Evolutionary conservation across 805 yeast genomes (phyloP).

Genomic region (Pichia phayaonensis): DNA sequence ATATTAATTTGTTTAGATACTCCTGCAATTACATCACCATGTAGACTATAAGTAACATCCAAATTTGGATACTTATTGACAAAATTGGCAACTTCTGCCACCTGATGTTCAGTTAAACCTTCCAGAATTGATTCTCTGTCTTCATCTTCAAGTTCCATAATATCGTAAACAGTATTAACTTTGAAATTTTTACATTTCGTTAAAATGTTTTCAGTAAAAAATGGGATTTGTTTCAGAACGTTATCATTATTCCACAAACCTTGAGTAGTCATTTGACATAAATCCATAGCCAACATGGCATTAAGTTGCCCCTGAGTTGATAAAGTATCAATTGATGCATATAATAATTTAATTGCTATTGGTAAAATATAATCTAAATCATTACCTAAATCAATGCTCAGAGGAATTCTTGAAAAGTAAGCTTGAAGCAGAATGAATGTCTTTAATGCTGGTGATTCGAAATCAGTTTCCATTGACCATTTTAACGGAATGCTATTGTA

Average conservation of each 20-base stretch:
- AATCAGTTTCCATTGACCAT: slow-evolving; percentile 23
- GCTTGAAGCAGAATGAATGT: slow-evolving; percentile 74
- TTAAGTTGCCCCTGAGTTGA: slow-evolving; percentile 75
- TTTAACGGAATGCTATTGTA: slow-evolving; percentile 61
- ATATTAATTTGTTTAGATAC: slow-evolving; percentile 43
- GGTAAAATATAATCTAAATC: slow-evolving; percentile 52
- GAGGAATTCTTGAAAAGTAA: slow-evolving; percentile 57
- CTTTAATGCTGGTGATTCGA: slow-evolving; percentile 55
- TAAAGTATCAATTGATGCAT: slow-evolving; percentile 66
- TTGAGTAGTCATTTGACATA: slow-evolving; percentile 82
- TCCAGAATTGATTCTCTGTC: slow-evolving; percentile 56
- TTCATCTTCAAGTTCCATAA: slow-evolving; percentile 62
- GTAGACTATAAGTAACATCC: slow-evolving; percentile 54
- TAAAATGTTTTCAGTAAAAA: slow-evolving; percentile 42
- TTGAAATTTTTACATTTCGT: slow-evolving; percentile 44
- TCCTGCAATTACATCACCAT: slow-evolving; percentile 32
- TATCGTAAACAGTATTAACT: slow-evolving; percentile 70
- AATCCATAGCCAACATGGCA: slow-evolving; percentile 77
- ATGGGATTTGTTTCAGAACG: slow-evolving; percentile 78
- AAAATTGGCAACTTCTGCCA: slow-evolving; percentile 72
- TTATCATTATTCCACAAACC: slow-evolving; percentile 77
- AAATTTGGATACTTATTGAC: slow-evolving; percentile 86
- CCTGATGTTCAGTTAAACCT: slow-evolving; percentile 37
- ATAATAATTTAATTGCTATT: slow-evolving; percentile 42
- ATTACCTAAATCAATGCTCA: slow-evolving; percentile 52